A percentile compares a stretch with the other conserved stretches of the same genome.
phyloP scores from a whole-genome alignment of 164 flowering plant species.

The Macadamia integrifolia region DNA sequence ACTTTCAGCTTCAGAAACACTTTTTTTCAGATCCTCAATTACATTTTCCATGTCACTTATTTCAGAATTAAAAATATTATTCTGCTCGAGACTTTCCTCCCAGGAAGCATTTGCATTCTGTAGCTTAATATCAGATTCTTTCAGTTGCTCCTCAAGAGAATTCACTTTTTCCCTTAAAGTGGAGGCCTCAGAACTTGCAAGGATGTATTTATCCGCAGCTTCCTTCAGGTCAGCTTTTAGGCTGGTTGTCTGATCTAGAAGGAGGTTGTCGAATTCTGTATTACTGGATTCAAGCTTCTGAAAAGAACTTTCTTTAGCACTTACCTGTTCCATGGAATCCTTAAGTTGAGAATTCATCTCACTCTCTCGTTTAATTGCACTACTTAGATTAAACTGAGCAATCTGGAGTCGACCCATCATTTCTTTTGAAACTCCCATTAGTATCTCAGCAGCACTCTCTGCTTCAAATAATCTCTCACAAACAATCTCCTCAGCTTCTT shows the following conservation, averaged over 20 bases:
- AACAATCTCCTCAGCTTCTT: conserved; percentile 42
- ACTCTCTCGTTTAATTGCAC: conserved; percentile 42
- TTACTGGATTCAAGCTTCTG: conserved; percentile 26
- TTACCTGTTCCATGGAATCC: conserved; percentile 22
- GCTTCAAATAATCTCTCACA: conserved; percentile 54
- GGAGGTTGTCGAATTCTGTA: conserved; percentile 14
- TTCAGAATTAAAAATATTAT: conserved; percentile 19
- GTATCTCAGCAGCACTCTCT: conserved; percentile 55
- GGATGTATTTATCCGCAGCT: no score
- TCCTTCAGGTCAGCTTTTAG: conserved; percentile 26
- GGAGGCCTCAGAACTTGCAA: conserved; percentile 34
- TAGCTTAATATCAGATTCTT: conserved; percentile 32
- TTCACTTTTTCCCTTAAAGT: conserved; percentile 38
- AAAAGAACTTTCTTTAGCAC: conserved; percentile 26
- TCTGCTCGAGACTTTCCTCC: conserved; percentile 35
- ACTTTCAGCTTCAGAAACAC: conserved; percentile 33
- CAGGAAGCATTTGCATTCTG: conserved; percentile 22
- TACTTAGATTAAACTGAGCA: conserved; percentile 49
- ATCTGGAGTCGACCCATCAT: conserved; percentile 46
- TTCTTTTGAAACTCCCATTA: conserved; percentile 60
- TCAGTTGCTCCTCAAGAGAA: conserved; percentile 40
- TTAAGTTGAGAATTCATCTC: conserved; percentile 42
- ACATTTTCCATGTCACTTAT: conserved; percentile 38
- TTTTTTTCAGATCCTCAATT: conserved; percentile 37
- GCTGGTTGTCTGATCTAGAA: conserved; percentile 21